These are phyloP conservation scores for Metarhizium sp. DNA, from an alignment of 2,329 filamentous ascomycete species.

Conservation along the genomic window DNA sequence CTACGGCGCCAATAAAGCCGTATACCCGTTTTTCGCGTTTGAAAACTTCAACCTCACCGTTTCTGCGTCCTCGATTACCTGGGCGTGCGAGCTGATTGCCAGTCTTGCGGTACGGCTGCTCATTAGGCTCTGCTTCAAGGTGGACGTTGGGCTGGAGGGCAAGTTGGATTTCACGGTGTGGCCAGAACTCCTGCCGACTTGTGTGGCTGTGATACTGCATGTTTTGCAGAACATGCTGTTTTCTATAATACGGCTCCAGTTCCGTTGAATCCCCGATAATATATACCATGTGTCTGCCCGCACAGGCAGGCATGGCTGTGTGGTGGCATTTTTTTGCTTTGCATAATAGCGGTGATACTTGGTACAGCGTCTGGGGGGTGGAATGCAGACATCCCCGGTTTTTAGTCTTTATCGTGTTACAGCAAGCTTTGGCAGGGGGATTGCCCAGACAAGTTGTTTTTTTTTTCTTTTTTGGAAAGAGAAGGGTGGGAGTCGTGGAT, in stretches of 20 bases:
- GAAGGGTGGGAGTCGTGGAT: neutral
- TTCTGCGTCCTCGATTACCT: constrained; percentile 53
- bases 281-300: neutral
- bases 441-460: neutral
- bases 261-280: constrained; percentile 18
- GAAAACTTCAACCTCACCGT: constrained; percentile 55
- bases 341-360: neutral
- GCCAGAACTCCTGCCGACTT: constrained; percentile 58
- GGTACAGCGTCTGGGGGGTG: neutral
- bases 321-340: neutral
- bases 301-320: neutral
- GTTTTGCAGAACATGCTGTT: constrained; percentile 66
- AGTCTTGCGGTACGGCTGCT: constrained; percentile 50
- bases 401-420: neutral
- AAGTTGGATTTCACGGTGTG: constrained; percentile 55
- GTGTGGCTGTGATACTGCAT: constrained; percentile 56
- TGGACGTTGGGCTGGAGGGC: constrained; percentile 56
- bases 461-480: neutral
- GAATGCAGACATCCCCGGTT: neutral
- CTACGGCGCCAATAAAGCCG: constrained; percentile 56
- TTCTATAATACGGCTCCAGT: constrained; percentile 56
- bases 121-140: constrained; percentile 47
- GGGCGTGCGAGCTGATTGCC: constrained; percentile 56
- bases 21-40: constrained; percentile 63
- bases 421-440: neutral